Evolutionary conservation across 768 basidiomycete species (phyloP).

Genomic region (Podaxis carcinomalis): DNA sequence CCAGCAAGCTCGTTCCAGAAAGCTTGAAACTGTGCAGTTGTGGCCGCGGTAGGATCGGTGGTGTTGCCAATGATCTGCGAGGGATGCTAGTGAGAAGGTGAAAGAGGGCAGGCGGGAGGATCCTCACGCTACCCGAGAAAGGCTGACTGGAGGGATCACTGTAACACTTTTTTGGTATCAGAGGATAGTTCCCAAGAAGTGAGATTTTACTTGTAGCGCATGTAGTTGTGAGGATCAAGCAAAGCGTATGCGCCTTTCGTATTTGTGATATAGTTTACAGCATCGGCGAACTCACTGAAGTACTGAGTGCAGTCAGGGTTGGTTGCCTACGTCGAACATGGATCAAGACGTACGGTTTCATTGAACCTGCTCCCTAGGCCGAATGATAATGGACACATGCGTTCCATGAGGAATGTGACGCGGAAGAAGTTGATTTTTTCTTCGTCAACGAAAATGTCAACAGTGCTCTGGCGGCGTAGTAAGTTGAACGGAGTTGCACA

Average conservation of each 20-base stretch:
- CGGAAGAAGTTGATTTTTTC: constrained; percentile 48
- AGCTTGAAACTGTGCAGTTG: constrained; percentile 35
- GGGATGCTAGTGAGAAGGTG: background rate
- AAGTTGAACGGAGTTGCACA: background rate
- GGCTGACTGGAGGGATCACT: constrained; percentile 43
- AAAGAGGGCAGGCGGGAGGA: background rate
- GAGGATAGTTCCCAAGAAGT: background rate
- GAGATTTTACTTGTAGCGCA: constrained; percentile 38
- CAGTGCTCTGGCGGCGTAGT: constrained; percentile 27
- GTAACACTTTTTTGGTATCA: background rate
- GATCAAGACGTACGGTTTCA: constrained; percentile 32
- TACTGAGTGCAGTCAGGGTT: constrained; percentile 24
- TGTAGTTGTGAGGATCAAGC: constrained; percentile 44
- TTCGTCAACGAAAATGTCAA: constrained; percentile 43
- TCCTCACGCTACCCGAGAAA: constrained; percentile 36
- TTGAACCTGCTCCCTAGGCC: constrained; percentile 40
- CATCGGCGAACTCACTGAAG: constrained; percentile 37
- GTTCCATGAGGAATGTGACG: constrained; percentile 45
- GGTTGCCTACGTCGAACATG: background rate
- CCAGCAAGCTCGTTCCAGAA: constrained; percentile 40
- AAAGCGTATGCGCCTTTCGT: constrained; percentile 38
- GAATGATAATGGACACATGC: constrained; percentile 34
- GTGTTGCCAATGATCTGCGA: constrained; percentile 42
- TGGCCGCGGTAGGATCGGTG: constrained; percentile 39
- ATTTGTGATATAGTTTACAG: constrained; percentile 38